These are phyloP conservation scores for Biscutella auriculata DNA, from an alignment of 441 rosid species.

Conservation along the genomic window DNA sequence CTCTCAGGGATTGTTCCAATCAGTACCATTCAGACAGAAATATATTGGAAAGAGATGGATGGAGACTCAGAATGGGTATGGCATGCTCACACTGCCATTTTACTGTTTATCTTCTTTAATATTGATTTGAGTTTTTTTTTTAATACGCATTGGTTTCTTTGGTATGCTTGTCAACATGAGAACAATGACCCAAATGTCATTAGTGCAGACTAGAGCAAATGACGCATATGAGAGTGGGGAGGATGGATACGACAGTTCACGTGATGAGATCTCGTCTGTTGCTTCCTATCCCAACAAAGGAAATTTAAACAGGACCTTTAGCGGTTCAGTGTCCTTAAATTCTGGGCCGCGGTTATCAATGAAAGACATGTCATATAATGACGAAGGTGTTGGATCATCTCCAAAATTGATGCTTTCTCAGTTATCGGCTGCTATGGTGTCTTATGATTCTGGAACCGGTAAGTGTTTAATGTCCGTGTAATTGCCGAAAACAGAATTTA, in stretches of 20 bases:
- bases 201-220: slow-evolving; percentile 61
- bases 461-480: slow-evolving; percentile 11
- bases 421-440: slow-evolving; percentile 57
- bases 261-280: slow-evolving; percentile 82
- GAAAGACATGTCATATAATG: slow-evolving; percentile 42
- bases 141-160: slow-evolving; percentile 4
- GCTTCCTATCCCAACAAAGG: slow-evolving; percentile 63
- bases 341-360: slow-evolving; percentile 57
- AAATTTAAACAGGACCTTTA: slow-evolving; percentile 48
- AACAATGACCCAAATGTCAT: neutral
- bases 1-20: slow-evolving; percentile 71
- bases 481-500: neutral
- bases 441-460: slow-evolving; percentile 55
- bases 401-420: slow-evolving; percentile 48
- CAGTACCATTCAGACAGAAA: slow-evolving; percentile 51
- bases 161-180: neutral
- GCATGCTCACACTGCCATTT: slow-evolving; percentile 14
- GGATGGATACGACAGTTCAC: slow-evolving; percentile 87
- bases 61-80: slow-evolving; percentile 97
- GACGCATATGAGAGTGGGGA: slow-evolving; percentile 58
- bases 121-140: neutral
- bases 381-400: slow-evolving; percentile 50
- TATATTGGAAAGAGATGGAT: slow-evolving; percentile 85
- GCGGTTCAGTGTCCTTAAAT: slow-evolving; percentile 70
- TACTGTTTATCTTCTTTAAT: neutral